Evolutionary conservation across 495 filamentous ascomycete species (phyloP).

Genomic region (Cryomyces minteri): DNA sequence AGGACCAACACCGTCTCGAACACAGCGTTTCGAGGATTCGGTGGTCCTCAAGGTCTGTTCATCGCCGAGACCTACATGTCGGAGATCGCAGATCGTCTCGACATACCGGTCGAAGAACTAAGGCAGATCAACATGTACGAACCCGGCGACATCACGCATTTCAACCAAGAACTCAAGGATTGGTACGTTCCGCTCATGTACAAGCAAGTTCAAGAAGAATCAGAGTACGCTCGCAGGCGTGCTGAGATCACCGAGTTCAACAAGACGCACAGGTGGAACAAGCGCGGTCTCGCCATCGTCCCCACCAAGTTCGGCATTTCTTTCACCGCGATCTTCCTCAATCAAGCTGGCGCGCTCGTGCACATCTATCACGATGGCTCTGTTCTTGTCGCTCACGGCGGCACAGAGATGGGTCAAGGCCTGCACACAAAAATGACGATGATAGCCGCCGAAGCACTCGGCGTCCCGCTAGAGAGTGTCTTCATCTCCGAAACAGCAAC

Average conservation of each 20-base stretch:
- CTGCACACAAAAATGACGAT: constrained; percentile 96
- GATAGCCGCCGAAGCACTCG: constrained; percentile 80
- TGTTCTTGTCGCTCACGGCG: constrained; percentile 87
- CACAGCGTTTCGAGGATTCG: constrained; percentile 94
- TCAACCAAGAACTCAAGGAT: constrained; percentile 76
- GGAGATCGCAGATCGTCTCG: constrained; percentile 77
- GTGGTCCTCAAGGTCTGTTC: constrained; percentile 92
- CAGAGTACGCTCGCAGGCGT: constrained; percentile 49
- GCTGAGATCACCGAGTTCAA: constrained; percentile 71
- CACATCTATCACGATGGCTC: constrained; percentile 97
- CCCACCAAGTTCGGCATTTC: constrained; percentile 98
- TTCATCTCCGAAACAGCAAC: constrained; percentile 87
- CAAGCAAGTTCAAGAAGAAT: constrained; percentile 68
- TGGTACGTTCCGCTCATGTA: constrained; percentile 96
- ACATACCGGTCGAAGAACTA: constrained; percentile 65
- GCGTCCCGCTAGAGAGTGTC: constrained; percentile 57
- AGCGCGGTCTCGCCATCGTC: constrained; percentile 75
- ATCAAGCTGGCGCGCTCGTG: constrained; percentile 88
- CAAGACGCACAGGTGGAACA: constrained; percentile 78
- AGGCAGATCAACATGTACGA: constrained; percentile 86
- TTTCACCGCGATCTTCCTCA: constrained; percentile 89
- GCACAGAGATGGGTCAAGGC: constrained; percentile 97
- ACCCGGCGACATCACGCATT: constrained; percentile 63
- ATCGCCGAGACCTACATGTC: constrained; percentile 80
- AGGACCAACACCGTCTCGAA: constrained; percentile 96